Evolutionary conservation across 345 rosid genomes (phyloP).

Genomic region (Geranium rotundifolium): DNA sequence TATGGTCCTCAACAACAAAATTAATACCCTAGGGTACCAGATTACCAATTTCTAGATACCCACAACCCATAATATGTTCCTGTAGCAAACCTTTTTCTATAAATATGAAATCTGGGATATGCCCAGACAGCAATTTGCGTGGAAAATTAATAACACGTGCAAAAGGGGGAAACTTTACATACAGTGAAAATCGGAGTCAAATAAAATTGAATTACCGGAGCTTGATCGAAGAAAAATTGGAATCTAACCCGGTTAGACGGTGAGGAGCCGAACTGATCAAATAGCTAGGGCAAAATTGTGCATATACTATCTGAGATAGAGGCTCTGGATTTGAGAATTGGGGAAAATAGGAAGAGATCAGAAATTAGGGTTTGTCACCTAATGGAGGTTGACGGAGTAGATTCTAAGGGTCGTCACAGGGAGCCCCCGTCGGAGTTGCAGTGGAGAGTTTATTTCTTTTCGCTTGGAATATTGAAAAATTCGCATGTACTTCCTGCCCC

Average conservation of each 20-base stretch:
- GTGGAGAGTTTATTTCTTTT: too few relatives aligned
- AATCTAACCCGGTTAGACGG: background rate
- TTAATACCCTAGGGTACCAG: background rate
- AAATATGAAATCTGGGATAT: background rate
- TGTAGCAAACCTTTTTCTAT: background rate
- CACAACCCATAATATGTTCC: background rate
- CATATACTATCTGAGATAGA: background rate
- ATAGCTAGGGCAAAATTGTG: background rate
- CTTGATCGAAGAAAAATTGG: background rate
- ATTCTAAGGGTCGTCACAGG: background rate
- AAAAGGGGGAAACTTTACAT: background rate
- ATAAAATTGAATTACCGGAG: background rate
- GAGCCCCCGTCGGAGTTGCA: too few relatives aligned
- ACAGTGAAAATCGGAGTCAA: background rate
- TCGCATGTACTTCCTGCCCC: too few relatives aligned
- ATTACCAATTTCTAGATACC: background rate
- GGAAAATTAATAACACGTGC: background rate
- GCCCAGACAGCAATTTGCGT: too few relatives aligned
- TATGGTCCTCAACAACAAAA: background rate
- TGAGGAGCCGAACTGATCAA: background rate
- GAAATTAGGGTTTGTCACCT: slow-evolving; percentile 7
- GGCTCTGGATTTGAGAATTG: background rate
- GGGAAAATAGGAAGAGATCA: background rate
- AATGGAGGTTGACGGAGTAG: slow-evolving; percentile 9
- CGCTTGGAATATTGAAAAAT: too few relatives aligned